Base-by-base conservation (phyloP, 225 moss, liverwort and hornwort species). In the Bryoerythrophyllum caledonicum region DNA sequence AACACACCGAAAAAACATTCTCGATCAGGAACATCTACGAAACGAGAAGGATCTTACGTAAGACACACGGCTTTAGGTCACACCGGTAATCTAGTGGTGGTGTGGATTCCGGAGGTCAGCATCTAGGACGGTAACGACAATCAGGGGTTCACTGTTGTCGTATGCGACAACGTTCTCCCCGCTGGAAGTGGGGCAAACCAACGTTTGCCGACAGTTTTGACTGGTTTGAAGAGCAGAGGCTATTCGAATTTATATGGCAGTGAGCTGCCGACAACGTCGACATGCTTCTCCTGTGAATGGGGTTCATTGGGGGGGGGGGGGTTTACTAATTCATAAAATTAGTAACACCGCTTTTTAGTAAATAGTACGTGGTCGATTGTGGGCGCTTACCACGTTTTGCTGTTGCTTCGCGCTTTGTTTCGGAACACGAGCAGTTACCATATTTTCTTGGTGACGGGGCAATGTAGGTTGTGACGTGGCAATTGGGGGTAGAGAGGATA, bases 141-240 rank as follows among this genome's bases (percentile, higher is more conserved):
- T 32, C 32, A 32, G 0, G 32, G 32, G 32, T 3, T 3, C 32
- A 8, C 0, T 2, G 10, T 10, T 38, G 73, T 63, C 52, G 25
- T 16, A 24, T 74, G 1, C 1, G 1, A 0, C 37, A 35, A 5
- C 62, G 34, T 10, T 49, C 32, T 34, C 10, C 4, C 14, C 4
- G 30, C n/a, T 21, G 11, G 46, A 46, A 60, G 55, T 49, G 10
- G 17, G 26, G 26, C 5, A 26, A 57, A 1, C 11, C 34, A 35
- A 34, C 17, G 23, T 55, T 54, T 53, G 7, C 73, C 73, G 73
- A 74, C 73, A 63, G 19, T 34, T 34, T 62, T 35, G 17, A 35
- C 24, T 17, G 1, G 3, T n/a, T n/a, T n/a, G 14, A 44, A 13
- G 48, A 49, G 10, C 6, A 8, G 38, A 2, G 8, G 6, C 37